Evolutionary conservation across 1,284 basidiomycete genomes (phyloP), one percentile per base, ranked within the genome.

Genomic region (Cryptococcus depauperatus): DNA sequence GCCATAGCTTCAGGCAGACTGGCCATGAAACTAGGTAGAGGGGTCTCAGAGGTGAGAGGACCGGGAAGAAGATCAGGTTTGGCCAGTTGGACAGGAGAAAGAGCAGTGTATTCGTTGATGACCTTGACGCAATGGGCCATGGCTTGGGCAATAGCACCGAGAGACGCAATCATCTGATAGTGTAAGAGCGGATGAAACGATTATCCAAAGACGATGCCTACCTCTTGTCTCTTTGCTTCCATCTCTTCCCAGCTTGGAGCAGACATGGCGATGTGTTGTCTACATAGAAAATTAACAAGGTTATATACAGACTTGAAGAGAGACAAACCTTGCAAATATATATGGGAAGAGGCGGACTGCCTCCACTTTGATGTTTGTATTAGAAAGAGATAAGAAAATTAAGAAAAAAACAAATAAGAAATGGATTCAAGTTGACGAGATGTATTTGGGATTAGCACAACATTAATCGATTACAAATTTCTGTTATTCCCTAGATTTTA

Each of bases 161-260:
- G 69, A 19, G 69, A 67, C 10, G 58, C 48, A 50, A 72, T 61
- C 66, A 73, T 68, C 70, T 73, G 58, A 25, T 8, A 3, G 39
- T 29, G 35, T 39, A 28, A 30, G 19, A 22, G 22, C 22, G 33
- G 27, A 40, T n/a, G 35, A 5, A 22, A 13, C 29, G 26, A 29
- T 25, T 27, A 10, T n/a, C 8, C 4, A 16, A 9, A 6, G 16
- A 18, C 16, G 21, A 21, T 26, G 37, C 66, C 51, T 42, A 70
- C 68, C 51, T 64, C 60, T 38, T 61, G 58, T 42, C 68, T 58
- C 58, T 67, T 69, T 41, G 51, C 54, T 54, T 70, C 68, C 62
- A 70, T 68, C 49, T 70, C 68, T 43, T 66, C 62, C 46, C 51
- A 63, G 23, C 54, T 47, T 4, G 63, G 56, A 29, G 48, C 49